Percentiles rank a stretch among this genome's conserved stretches.
phyloP scores from a whole-genome alignment of 257 asterid genomes.

The Jacaranda mimosifolia region DNA sequence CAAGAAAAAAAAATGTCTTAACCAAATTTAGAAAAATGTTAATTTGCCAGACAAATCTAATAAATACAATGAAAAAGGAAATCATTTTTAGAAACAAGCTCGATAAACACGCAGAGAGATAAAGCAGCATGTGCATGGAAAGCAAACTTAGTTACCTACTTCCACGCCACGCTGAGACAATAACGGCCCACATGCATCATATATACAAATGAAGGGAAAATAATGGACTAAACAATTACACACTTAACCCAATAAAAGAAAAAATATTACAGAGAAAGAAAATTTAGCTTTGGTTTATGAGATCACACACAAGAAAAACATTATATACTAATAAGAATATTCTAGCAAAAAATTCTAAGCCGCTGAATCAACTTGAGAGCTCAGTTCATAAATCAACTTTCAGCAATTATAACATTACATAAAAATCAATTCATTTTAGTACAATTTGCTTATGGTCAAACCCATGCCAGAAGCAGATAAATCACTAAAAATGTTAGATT shows the following conservation, averaged over 20 bases:
- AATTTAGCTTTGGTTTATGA: conserved; percentile 43
- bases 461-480: conserved; percentile 14
- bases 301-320: conserved; percentile 14
- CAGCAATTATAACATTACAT: conserved; percentile 12
- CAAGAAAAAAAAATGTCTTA: conserved; percentile 9
- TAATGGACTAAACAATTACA: background rate
- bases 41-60: conserved; percentile 7
- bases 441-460: conserved; percentile 31
- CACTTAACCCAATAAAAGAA: background rate
- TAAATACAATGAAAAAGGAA: conserved; percentile 12
- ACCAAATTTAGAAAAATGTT: conserved; percentile 30
- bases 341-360: background rate
- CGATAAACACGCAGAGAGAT: conserved; percentile 22
- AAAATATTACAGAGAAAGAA: background rate
- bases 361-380: conserved; percentile 11
- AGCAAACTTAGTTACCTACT: conserved; percentile 32
- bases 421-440: conserved; percentile 20
- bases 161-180: conserved; percentile 10
- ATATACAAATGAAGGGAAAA: conserved; percentile 14
- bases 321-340: background rate
- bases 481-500: conserved; percentile 21
- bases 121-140: conserved; percentile 11
- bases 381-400: conserved; percentile 22
- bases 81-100: conserved; percentile 23
- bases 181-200: conserved; percentile 25